A percentile compares a stretch with the other conserved stretches of the same genome.
These are phyloP conservation scores for Fraxinus latifolia DNA, from an alignment of 305 asterid genomes.

Conservation along the genomic window DNA sequence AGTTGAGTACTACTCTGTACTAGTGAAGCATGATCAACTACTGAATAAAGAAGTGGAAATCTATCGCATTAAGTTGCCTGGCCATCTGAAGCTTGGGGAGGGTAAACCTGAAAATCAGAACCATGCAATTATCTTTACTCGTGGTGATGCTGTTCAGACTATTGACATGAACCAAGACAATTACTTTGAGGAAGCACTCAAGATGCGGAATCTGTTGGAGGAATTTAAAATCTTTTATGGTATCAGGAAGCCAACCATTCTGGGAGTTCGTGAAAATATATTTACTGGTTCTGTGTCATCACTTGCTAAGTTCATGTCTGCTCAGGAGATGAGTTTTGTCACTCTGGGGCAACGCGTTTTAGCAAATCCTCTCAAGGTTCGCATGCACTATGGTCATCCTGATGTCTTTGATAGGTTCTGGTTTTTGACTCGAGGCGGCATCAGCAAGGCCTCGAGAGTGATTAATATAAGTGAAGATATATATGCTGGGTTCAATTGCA, in stretches of 20 bases:
- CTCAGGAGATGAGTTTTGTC: constrained; percentile 95
- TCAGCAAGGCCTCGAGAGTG: constrained; percentile 93
- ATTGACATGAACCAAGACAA: constrained; percentile 97
- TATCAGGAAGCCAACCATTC: constrained; percentile 81
- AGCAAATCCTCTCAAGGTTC: constrained; percentile 82
- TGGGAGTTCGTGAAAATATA: constrained; percentile 93
- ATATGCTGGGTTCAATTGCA: constrained; percentile 92
- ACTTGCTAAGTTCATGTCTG: constrained; percentile 94
- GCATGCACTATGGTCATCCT: constrained; percentile 98
- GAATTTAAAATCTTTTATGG: constrained; percentile 70
- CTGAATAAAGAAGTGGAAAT: constrained; percentile 70
- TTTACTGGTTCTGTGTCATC: constrained; percentile 96
- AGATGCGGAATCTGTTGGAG: constrained; percentile 92
- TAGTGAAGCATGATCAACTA: constrained; percentile 87
- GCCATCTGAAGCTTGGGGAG: constrained; percentile 92
- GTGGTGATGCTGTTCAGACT: constrained; percentile 94
- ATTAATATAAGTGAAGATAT: constrained; percentile 95
- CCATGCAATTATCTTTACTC: constrained; percentile 90
- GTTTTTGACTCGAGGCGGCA: constrained; percentile 93
- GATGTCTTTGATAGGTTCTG: constrained; percentile 92
- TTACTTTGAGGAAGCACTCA: constrained; percentile 91
- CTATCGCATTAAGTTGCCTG: constrained; percentile 83
- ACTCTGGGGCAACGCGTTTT: constrained; percentile 89
- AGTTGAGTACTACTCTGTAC: constrained; percentile 76
- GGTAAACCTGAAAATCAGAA: constrained; percentile 98